phyloP scores from a whole-genome alignment of 306 rosid species.

The Delonix regia region DNA sequence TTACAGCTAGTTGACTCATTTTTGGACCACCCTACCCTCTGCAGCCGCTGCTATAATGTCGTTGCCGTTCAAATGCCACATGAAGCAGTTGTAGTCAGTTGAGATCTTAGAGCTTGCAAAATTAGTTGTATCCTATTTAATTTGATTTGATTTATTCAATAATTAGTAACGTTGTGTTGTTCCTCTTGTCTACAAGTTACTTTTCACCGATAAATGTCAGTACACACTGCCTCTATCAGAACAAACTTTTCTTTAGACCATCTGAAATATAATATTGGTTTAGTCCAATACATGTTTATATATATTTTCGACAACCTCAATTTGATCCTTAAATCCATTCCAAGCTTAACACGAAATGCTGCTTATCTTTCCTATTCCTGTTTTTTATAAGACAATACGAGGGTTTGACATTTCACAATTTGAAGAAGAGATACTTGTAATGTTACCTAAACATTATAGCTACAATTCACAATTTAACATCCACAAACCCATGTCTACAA shows the following conservation, averaged over 20 bases:
- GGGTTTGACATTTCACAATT: too few relatives aligned
- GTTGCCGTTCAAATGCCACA: conserved; percentile 46
- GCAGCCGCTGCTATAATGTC: conserved; percentile 75
- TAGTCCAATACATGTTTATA: background rate
- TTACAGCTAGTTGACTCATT: conserved; percentile 71
- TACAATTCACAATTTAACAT: too few relatives aligned
- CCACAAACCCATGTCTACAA: too few relatives aligned
- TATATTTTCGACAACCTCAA: background rate
- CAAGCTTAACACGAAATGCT: too few relatives aligned
- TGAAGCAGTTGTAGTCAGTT: conserved; percentile 62
- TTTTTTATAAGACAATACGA: too few relatives aligned
- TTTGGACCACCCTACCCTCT: conserved; percentile 69
- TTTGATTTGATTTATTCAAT: conserved; percentile 7
- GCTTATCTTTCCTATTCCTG: too few relatives aligned
- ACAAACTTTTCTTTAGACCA: background rate
- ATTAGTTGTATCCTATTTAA: too few relatives aligned
- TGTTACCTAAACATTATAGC: too few relatives aligned
- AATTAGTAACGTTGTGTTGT: background rate
- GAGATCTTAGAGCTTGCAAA: conserved; percentile 29
- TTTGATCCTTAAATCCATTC: background rate
- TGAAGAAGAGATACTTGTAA: too few relatives aligned
- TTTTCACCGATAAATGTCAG: background rate
- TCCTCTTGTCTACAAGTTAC: background rate
- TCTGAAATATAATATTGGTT: background rate
- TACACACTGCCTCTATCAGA: background rate